These are phyloP conservation scores for Leccinum holopus DNA, from an alignment of 1,284 basidiomycete species.

Conservation along the genomic window DNA sequence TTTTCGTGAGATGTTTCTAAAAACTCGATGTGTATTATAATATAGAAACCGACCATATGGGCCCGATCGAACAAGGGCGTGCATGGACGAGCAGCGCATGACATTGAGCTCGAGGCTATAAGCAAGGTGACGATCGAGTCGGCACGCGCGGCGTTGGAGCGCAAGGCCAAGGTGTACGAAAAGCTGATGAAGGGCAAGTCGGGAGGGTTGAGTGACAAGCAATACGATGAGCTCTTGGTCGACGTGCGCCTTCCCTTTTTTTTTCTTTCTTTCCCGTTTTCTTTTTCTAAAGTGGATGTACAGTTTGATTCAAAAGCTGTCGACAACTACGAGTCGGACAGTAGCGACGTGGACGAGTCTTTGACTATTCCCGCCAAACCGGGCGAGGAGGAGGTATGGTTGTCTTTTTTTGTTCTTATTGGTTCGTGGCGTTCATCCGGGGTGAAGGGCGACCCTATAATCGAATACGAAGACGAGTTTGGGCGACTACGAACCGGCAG, in stretches of 20 bases:
- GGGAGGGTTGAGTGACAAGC: conserved; percentile 75
- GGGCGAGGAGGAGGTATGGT: conserved; percentile 38
- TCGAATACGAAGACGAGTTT: conserved; percentile 87
- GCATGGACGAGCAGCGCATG: conserved; percentile 54
- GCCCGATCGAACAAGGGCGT: conserved; percentile 74
- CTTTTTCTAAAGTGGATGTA: conserved; percentile 14
- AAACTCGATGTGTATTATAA: too few relatives aligned
- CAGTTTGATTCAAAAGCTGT: conserved; percentile 74
- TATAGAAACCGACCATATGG: conserved; percentile 73
- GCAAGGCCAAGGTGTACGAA: conserved; percentile 83
- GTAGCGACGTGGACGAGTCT: conserved; percentile 75
- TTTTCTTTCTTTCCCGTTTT: neutral
- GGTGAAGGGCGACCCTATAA: conserved; percentile 62
- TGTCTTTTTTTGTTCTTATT: neutral
- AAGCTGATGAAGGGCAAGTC: conserved; percentile 78
- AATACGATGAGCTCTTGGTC: conserved; percentile 74
- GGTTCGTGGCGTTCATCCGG: conserved; percentile 5
- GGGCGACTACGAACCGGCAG: conserved; percentile 69
- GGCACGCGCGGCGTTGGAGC: conserved; percentile 66
- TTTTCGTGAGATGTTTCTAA: neutral
- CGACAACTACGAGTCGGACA: conserved; percentile 60
- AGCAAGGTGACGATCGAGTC: conserved; percentile 68
- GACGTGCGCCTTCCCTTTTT: conserved; percentile 62
- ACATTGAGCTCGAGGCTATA: conserved; percentile 64
- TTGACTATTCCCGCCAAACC: conserved; percentile 50